Evolutionary conservation across 1,284 basidiomycete species (phyloP), one percentile per base, ranked within the genome.

Genomic region (Flammula alnicola): DNA sequence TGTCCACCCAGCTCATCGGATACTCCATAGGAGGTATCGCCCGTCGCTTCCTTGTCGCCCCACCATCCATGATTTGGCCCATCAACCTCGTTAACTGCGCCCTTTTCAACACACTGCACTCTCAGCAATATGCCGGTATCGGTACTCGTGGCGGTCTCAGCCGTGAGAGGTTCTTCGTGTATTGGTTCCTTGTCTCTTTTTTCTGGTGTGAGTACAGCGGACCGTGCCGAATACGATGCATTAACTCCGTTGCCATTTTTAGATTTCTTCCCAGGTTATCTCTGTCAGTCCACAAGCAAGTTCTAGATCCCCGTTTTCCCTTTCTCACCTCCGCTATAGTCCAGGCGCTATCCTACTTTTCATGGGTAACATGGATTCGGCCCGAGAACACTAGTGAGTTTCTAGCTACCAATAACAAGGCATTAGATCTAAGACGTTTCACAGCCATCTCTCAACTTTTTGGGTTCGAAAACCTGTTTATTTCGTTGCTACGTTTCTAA

Each of bases 61-160:
- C 90, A 0, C 85, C 88, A 0, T 82, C 83, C 7, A 88, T 91
- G 86, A 87, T 92, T 57, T 92, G 89, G 89, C 90, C 89, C 1
- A 74, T 78, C 33, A 87, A 86, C 44, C 76, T 94, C 3, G 88
- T 92, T 23, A 77, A 77, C 31, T 86, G 88, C 50, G 91, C 91
- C 10, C 79, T 91, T 16, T 85, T 94, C 70, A 85, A 84, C 63
- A 84, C 83, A 4, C 68, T 85, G 10, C 83, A 85, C 61, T 78
- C 78, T 1, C 77, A 81, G 55, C 71, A 75, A 44, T 87, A 87
- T 63, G 70, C 79, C 22, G 86, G 85, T 47, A 78, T 83, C 25
- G 83, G 83, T 7, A 72, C 64, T 14, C 78, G 78, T n/a, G 83
- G 82, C 1, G 85, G 86, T 50, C 75, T 94, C 54, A 83, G 82